Conservation (phyloP, 2,329 filamentous ascomycete genomes). For the Aspergillus bombycis region DNA sequence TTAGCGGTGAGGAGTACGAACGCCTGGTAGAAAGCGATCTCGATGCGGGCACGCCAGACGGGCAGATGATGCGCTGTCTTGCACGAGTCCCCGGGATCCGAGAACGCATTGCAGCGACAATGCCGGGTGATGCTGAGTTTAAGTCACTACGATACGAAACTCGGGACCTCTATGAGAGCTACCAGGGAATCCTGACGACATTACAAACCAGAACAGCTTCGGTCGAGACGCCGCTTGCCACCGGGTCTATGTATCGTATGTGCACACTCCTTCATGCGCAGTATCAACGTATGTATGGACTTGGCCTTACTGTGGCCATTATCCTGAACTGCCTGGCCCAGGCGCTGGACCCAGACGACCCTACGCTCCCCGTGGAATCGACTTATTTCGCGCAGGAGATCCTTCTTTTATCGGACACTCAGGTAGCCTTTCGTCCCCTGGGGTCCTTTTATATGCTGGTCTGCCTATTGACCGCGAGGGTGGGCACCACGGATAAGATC, state of each 20-base stretch:
- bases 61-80: constrained; percentile 35
- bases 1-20: constrained; percentile 39
- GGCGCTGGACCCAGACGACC: constrained; percentile 30
- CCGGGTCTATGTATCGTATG: neutral
- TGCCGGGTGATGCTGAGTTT: constrained; percentile 12
- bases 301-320: constrained; percentile 34
- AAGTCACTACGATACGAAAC: constrained; percentile 25
- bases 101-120: constrained; percentile 24
- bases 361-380: constrained; percentile 21
- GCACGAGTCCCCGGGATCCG: constrained; percentile 36
- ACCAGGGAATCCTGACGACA: constrained; percentile 20
- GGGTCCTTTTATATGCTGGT: constrained; percentile 35
- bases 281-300: constrained; percentile 36
- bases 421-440: constrained; percentile 34
- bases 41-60: constrained; percentile 31
- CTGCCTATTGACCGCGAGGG: constrained; percentile 31
- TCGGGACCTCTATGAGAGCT: constrained; percentile 26
- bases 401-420: constrained; percentile 30
- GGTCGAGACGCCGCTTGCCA: constrained; percentile 14
- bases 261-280: constrained; percentile 29
- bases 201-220: constrained; percentile 21
- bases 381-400: constrained; percentile 29
- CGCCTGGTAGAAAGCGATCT: constrained; percentile 35
- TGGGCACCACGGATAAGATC: constrained; percentile 23
- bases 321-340: constrained; percentile 38